phyloP scores from a whole-genome alignment of 805 yeast genomes.

The Wickerhamiella qilinensis region DNA sequence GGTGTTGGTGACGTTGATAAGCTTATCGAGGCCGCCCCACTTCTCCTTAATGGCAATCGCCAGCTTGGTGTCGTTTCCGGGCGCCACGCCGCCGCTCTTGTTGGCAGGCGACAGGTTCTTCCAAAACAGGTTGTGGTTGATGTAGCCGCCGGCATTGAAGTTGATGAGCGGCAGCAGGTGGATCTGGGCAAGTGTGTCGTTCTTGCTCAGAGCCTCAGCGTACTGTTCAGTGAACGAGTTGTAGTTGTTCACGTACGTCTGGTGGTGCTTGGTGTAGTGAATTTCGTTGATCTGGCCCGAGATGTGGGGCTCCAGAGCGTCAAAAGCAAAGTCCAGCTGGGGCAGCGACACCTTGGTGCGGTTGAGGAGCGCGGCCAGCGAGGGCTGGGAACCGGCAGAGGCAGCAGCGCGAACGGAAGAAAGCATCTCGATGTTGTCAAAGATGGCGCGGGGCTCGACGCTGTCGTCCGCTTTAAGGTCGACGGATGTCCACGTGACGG shows the following conservation, averaged over 20 bases:
- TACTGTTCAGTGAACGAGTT: slow-evolving; percentile 64
- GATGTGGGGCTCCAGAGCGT: slow-evolving; percentile 73
- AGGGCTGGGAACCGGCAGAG: neutral
- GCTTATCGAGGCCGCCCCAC: slow-evolving; percentile 58
- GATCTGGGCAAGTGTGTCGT: slow-evolving; percentile 42
- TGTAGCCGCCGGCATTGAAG: slow-evolving; percentile 86
- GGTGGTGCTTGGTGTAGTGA: slow-evolving; percentile 85
- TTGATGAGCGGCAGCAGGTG: slow-evolving; percentile 58
- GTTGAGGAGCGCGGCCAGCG: neutral
- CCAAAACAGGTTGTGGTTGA: slow-evolving; percentile 80
- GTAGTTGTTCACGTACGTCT: slow-evolving; percentile 76
- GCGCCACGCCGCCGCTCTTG: slow-evolving; percentile 58
- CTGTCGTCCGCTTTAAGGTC: neutral
- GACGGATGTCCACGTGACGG: neutral
- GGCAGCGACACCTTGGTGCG: slow-evolving; percentile 66
- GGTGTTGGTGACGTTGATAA: slow-evolving; percentile 46
- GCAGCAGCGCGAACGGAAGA: neutral
- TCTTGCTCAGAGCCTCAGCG: slow-evolving; percentile 42
- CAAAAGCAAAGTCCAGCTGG: slow-evolving; percentile 67
- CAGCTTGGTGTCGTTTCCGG: slow-evolving; percentile 39
- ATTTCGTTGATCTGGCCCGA: slow-evolving; percentile 72
- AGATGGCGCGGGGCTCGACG: neutral
- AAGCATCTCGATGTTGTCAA: too few species aligned
- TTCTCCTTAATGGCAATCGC: slow-evolving; percentile 42
- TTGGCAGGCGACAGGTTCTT: slow-evolving; percentile 65